These are phyloP conservation scores for Lactifluus piperatus DNA, from an alignment of 768 basidiomycete genomes.

Conservation along the genomic window DNA sequence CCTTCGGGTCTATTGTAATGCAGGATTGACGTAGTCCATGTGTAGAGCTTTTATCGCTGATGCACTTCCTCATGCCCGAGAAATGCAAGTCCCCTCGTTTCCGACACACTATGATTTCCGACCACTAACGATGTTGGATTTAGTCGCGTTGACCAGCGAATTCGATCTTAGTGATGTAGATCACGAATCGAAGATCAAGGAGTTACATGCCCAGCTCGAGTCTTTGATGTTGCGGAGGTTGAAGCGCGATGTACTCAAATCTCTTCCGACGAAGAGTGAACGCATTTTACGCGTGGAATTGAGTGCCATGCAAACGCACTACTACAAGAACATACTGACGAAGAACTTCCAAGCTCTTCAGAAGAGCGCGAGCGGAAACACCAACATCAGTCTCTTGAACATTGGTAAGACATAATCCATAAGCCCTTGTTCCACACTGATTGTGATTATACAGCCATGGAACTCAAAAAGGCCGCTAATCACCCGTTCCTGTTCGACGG, in stretches of 20 bases:
- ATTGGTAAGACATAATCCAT: constrained; percentile 47
- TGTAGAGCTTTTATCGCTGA: constrained; percentile 85
- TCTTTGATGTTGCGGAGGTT: constrained; percentile 90
- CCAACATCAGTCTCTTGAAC: constrained; percentile 92
- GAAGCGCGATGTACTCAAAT: constrained; percentile 94
- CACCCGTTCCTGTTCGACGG: constrained; percentile 98
- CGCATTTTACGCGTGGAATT: constrained; percentile 96
- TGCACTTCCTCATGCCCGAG: constrained; percentile 99
- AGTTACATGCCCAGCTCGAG: constrained; percentile 87
- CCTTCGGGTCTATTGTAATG: constrained; percentile 9
- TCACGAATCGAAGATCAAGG: constrained; percentile 92
- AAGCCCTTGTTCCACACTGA: neutral
- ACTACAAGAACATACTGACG: constrained; percentile 97
- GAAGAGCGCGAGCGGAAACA: constrained; percentile 81
- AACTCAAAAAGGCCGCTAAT: constrained; percentile 96
- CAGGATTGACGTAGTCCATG: neutral
- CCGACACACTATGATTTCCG: neutral
- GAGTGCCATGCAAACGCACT: constrained; percentile 92
- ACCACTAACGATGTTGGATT: constrained; percentile 7
- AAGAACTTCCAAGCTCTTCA: constrained; percentile 93
- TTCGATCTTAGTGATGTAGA: constrained; percentile 92
- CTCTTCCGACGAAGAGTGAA: constrained; percentile 95
- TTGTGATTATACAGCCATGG: constrained; percentile 62
- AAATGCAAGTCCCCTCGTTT: constrained; percentile 53
- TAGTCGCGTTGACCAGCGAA: constrained; percentile 88